Conservation (phyloP, 805 yeast species). For the Zygosaccharomyces siamensis region DNA sequence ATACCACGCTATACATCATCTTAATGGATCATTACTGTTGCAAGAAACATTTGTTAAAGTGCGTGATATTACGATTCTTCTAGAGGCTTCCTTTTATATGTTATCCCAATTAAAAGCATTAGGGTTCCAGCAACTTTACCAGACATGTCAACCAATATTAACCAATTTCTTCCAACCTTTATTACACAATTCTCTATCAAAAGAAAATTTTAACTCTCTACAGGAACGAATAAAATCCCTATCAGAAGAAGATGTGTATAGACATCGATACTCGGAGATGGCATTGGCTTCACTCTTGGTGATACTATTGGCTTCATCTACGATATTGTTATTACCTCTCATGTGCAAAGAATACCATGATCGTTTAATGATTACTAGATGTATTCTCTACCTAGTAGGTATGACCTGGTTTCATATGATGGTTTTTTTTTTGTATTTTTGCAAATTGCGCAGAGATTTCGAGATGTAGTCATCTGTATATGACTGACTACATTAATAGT, state of each 20-base stretch:
- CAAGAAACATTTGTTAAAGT: neutral
- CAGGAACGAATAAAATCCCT: neutral
- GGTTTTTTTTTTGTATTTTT: conserved; percentile 5
- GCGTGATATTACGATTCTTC: neutral
- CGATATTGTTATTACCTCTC: neutral
- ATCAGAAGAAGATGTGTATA: neutral
- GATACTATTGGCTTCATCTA: conserved; percentile 1
- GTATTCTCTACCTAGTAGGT: neutral
- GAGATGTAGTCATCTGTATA: conserved; percentile 1
- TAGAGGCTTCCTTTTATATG: conserved; percentile 4
- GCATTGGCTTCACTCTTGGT: conserved; percentile 1
- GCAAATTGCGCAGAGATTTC: conserved; percentile 4
- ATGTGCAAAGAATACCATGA: neutral
- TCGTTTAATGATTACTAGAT: neutral
- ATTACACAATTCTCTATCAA: neutral
- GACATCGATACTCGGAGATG: conserved; percentile 1
- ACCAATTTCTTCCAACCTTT: neutral
- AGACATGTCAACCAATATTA: neutral
- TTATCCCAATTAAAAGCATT: neutral
- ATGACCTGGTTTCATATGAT: conserved; percentile 6
- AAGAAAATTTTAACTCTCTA: neutral
- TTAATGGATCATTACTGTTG: neutral
- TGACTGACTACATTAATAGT: conserved; percentile 3
- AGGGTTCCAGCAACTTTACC: neutral
- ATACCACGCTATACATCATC: neutral